Base-by-base conservation (phyloP, 208 protist species). In the Leishmania tarentolae region DNA sequence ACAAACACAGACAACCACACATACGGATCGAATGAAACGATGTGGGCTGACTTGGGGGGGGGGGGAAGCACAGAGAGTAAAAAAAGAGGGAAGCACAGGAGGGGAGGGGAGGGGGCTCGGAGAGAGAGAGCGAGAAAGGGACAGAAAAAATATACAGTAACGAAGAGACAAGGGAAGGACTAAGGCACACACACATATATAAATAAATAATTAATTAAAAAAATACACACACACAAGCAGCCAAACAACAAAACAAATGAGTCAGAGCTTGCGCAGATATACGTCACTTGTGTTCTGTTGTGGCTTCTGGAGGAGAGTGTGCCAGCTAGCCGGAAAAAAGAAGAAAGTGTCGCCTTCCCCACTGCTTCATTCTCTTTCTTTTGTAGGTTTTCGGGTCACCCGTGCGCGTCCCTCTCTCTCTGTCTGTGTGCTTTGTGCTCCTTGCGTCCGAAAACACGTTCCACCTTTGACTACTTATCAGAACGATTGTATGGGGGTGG, bases 131-230 rank as follows among this genome's bases (percentile, higher is more conserved):
- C 19, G 19, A 0, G 53, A 57, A 17, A 59, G 28, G 28, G 47
- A 17, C 15, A 53, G 15, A 53, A 3, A 53, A 53, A 53, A 53
- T 53, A 53, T 17, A 17, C 8, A 9, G 56, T n/a, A 15, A 24
- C 24, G 56, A 61, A 61, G 56, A 61, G 56, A n/a, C 56, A 61
- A 24, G 56, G 56, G 40, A 75, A 75, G 42, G 70, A 17, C 37
- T 1, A 28, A 28, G 70, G 17, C 44, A 71, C 40, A 79, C 35
- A 71, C 21, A 47, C n/a, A 50, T 35, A 65, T n/a, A 69, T 40
- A 80, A 42, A n/a, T 42, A 80, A 0, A 72, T n/a, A 47, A 2
- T 53, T 40, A 80, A 42, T 15, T 42, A 80, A 0, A 72, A 24
- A 47, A 2, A 72, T n/a, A 79, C 57, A 66, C 35, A 31, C 37